A percentile compares a stretch with the other conserved stretches of the same genome.
Conservation (phyloP, 148 eudicot genomes). For the Spergularia marina region DNA sequence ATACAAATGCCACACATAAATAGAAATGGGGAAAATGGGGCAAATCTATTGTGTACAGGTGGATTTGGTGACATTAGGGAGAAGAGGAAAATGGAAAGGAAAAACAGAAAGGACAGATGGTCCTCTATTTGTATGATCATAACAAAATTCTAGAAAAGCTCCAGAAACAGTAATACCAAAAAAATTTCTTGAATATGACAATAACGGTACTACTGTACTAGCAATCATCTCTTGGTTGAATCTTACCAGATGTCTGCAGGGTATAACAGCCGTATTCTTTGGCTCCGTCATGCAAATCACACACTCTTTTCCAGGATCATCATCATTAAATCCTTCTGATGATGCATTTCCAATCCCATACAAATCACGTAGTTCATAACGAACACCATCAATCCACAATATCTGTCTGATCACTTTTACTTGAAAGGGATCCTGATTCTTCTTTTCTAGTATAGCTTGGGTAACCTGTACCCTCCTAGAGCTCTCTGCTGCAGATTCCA, state of each 20-base stretch:
- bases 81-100: not conserved
- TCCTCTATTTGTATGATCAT: too few relatives aligned
- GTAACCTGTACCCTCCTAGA: slow-evolving; percentile 62
- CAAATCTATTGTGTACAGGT: not conserved
- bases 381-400: slow-evolving; percentile 64
- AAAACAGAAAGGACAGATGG: not conserved
- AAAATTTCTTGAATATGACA: not conserved
- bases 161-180: too few relatives aligned
- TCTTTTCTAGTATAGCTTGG: slow-evolving; percentile 67
- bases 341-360: slow-evolving; percentile 66
- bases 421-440: slow-evolving; percentile 38
- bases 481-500: slow-evolving; percentile 21
- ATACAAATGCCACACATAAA: too few relatives aligned
- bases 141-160: too few relatives aligned
- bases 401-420: slow-evolving; percentile 72
- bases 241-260: slow-evolving; percentile 94
- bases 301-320: slow-evolving; percentile 71
- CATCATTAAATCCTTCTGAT: slow-evolving; percentile 44
- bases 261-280: slow-evolving; percentile 74
- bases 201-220: not conserved
- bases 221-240: not conserved
- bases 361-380: slow-evolving; percentile 81
- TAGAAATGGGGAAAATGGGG: too few relatives aligned
- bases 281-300: slow-evolving; percentile 90
- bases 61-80: too few relatives aligned